Evolutionary conservation across 73 alveolate genomes (phyloP), one percentile per base, ranked within the genome.

Genomic region (Paramecium pentaurelia): DNA sequence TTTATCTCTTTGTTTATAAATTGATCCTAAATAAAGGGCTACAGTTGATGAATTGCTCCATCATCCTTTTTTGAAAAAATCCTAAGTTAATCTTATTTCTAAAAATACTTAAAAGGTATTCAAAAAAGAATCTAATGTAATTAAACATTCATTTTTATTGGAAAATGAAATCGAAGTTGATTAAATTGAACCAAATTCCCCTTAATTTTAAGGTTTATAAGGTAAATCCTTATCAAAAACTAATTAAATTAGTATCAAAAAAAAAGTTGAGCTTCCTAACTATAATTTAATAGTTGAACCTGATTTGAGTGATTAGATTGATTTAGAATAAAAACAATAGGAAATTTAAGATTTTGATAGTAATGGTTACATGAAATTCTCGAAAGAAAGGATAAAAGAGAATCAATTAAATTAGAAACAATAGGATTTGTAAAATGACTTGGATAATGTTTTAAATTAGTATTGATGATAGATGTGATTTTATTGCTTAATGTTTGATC

Each of bases 21-120:
- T 95, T 90, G 94, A 93, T 34, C 96, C 96, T 0, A 64, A 88
- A 44, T 90, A 93, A 83, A 94, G 99, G 86, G 90, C 85, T 37
- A 92, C 93, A 84, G 97, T 95, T 11, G 89, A 77, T 51, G 73
- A 95, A 80, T 95, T 96, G 58, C 60, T 93, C 45, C 47, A 77
- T 37, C 99, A 97, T 93, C 94, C 96, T 4, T 96, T 96, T 80
- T 86, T 95, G 18, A 77, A 16, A 16, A 38, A 71, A 12, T 28
- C 22, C 18, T 4, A 49, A 49, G 8, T 49, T 16, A 49, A 16
- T 49, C 9, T 27, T 40, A 40, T 40, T 40, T 40, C 16, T 14
- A 40, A 40, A 12, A 49, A 49, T 49, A 49, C 60, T 2, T 49
- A 30, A 60, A 22, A 60, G 22, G 8, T 60, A 22, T 6, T 4